Base-by-base conservation (phyloP, 345 rosid genomes). In the Gossypium mustelinum region DNA sequence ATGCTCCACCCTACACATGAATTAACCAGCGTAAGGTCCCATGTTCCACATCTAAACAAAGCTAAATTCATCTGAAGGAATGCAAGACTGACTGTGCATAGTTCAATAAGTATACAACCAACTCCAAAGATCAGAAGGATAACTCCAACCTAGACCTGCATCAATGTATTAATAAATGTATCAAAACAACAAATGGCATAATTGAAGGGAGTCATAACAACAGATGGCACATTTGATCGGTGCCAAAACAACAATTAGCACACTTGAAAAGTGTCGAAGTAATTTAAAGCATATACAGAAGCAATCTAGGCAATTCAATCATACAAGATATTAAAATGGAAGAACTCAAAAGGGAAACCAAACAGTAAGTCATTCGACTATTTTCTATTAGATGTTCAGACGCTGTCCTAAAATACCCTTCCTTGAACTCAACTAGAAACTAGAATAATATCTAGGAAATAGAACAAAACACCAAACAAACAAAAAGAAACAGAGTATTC, bases 51-150 rank as follows among this genome's bases (percentile, higher is more conserved):
- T 34, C 65, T 50, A 6, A 24, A 81, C 20, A 11, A 44, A 9
- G 17, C 18, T 8, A 51, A 13, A 45, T 29, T 3, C 16, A 2
- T 51, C 12, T 45, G 50, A 25, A 24, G 22, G 24, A 11, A 50
- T 44, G 25, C 62, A 44, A 54, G 73, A 76, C 87, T 62, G 79
- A 89, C 94, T 27, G 87, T 85, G 90, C 93, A 92, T 76, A 92
- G 83, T 76, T 92, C 97, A 58, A 82, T 86, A 24, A 92, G 75
- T 77, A 92, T 92, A 81, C 97, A 92, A 68, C 94, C 97, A 75
- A 89, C 97, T 92, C 97, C 97, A 90, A 59, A 90, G 75, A 82
- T 92, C 94, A 79, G 95, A 92, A 11, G 92, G 93, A 80, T 86
- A 90, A 73, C 87, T 87, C 94, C 97, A 88, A 52, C 97, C 97